Percentiles rank a stretch among this genome's conserved stretches.
Evolutionary conservation across 495 filamentous ascomycete species (phyloP).

Genomic region (Bryoglossum gracile): DNA sequence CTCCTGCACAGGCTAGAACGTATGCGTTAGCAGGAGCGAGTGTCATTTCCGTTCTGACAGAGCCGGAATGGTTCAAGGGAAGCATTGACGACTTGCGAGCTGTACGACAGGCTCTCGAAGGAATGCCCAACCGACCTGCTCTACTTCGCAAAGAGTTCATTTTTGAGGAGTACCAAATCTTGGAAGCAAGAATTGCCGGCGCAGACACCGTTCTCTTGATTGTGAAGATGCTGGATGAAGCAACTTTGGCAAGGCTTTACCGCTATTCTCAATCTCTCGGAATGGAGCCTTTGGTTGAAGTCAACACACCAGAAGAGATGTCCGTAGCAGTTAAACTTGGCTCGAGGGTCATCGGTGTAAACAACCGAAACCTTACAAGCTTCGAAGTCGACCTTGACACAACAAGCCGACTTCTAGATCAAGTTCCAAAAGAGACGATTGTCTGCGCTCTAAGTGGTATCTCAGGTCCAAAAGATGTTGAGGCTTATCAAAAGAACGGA

Average conservation of each 20-base stretch:
- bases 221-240: constrained; percentile 89
- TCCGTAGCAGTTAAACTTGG: constrained; percentile 76
- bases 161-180: constrained; percentile 96
- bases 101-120: constrained; percentile 79
- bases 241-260: constrained; percentile 72
- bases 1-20: constrained; percentile 79
- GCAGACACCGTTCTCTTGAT: constrained; percentile 95
- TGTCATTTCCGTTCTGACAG: constrained; percentile 93
- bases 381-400: constrained; percentile 97
- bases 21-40: constrained; percentile 94
- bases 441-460: constrained; percentile 95
- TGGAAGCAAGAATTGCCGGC: constrained; percentile 88
- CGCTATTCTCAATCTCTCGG: constrained; percentile 81
- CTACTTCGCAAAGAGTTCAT: constrained; percentile 95
- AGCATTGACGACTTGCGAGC: constrained; percentile 88
- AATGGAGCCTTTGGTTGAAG: constrained; percentile 97
- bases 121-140: constrained; percentile 85
- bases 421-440: constrained; percentile 78
- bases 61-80: constrained; percentile 98
- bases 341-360: constrained; percentile 93
- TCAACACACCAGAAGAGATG: constrained; percentile 94
- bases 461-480: constrained; percentile 80
- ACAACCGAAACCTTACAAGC: constrained; percentile 90
- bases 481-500: constrained; percentile 77
- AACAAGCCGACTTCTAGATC: constrained; percentile 79